Conservation (phyloP, 1,139 yeast species). For the Yarrowia galli region DNA sequence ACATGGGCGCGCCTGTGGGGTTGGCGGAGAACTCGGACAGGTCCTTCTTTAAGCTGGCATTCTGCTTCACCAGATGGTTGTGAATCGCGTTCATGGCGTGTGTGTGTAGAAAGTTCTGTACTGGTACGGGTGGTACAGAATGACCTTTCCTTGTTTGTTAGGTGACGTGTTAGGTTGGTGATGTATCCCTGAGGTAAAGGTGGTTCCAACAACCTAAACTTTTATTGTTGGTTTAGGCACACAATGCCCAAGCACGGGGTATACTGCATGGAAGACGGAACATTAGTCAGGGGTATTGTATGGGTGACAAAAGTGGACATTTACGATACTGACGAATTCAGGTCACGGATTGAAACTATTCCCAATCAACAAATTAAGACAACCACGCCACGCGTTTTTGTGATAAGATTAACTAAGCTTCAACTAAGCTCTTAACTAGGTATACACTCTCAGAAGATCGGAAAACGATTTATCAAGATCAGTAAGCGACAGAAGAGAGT, state of each 20-base stretch:
- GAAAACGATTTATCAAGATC: too few species aligned
- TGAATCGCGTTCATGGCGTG: conserved; percentile 70
- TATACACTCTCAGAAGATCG: too few species aligned
- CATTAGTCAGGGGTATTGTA: neutral
- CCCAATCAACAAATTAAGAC: too few species aligned
- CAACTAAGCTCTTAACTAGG: too few species aligned
- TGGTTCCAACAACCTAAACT: conserved; percentile 26
- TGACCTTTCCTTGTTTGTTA: neutral
- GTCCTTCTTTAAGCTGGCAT: conserved; percentile 74
- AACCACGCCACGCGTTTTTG: too few species aligned
- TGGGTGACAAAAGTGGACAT: too few species aligned
- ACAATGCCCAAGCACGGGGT: conserved; percentile 6
- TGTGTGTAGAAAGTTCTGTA: neutral
- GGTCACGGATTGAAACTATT: too few species aligned
- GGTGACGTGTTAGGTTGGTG: conserved; percentile 37
- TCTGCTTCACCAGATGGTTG: conserved; percentile 88
- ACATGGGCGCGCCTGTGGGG: conserved; percentile 71
- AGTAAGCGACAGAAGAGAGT: too few species aligned
- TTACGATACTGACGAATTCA: too few species aligned
- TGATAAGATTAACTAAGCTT: too few species aligned
- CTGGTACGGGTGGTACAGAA: neutral
- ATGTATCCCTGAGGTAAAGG: conserved; percentile 14
- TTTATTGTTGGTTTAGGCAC: conserved; percentile 12
- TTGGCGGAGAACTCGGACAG: conserved; percentile 70
- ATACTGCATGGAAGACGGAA: neutral